Evolutionary conservation across 2,329 filamentous ascomycete genomes (phyloP).

Genomic region (Fusarium sp.): DNA sequence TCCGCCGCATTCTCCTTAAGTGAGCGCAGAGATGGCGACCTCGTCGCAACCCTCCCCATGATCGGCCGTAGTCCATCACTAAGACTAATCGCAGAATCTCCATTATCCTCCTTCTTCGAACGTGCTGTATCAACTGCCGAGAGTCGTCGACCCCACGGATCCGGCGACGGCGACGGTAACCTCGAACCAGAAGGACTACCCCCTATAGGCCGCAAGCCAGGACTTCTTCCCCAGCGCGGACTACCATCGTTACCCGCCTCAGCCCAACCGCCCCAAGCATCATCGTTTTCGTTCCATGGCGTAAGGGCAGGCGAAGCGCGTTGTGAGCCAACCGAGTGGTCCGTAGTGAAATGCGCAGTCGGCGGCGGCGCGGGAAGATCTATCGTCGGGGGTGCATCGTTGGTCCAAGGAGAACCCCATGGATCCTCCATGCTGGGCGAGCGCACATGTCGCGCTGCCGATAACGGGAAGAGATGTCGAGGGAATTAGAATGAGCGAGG

Average conservation of each 20-base stretch:
- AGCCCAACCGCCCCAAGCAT: conserved; percentile 53
- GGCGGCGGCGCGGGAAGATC: conserved; percentile 50
- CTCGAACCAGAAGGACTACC: conserved; percentile 43
- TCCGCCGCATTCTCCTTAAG: conserved; percentile 34
- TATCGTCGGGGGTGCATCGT: conserved; percentile 51
- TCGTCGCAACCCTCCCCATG: conserved; percentile 16
- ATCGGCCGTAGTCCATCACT: conserved; percentile 37
- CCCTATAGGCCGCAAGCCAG: conserved; percentile 46
- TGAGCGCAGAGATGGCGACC: conserved; percentile 21
- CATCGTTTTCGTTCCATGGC: conserved; percentile 50
- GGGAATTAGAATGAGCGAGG: not conserved
- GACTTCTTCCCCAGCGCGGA: conserved; percentile 50
- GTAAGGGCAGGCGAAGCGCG: conserved; percentile 39
- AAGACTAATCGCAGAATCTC: conserved; percentile 48
- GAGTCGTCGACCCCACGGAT: conserved; percentile 44
- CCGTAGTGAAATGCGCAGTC: conserved; percentile 47
- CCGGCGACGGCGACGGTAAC: conserved; percentile 44
- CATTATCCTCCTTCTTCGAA: conserved; percentile 34
- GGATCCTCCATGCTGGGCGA: conserved; percentile 68
- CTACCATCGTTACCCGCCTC: conserved; percentile 45
- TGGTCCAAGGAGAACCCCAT: conserved; percentile 71
- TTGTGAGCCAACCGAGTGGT: conserved; percentile 40
- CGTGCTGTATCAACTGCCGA: conserved; percentile 28
- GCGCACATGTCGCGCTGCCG: conserved; percentile 49
- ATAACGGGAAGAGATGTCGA: conserved; percentile 12